These are phyloP conservation scores for Gonium pectorale DNA, from an alignment of 139 green algal species.

Conservation along the genomic window DNA sequence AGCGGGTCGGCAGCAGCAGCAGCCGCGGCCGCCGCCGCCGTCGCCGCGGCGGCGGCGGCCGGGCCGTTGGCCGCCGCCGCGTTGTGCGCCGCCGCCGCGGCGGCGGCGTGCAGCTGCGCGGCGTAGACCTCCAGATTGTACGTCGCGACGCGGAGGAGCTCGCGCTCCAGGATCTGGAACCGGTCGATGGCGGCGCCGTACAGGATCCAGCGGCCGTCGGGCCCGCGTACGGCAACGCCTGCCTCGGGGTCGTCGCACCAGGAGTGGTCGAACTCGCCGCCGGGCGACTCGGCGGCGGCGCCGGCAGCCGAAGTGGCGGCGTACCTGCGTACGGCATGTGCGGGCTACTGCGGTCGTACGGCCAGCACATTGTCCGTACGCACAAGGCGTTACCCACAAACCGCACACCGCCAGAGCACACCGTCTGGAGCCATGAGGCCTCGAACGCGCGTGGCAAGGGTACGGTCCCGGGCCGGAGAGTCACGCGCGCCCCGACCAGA, in stretches of 20 bases:
- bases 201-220: constrained; percentile 36
- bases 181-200: constrained; percentile 38
- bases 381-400: too few relatives aligned
- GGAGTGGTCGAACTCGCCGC: too few relatives aligned
- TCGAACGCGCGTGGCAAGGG: too few relatives aligned
- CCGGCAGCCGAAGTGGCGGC: too few relatives aligned
- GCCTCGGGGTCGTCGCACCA: constrained; percentile 40
- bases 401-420: too few relatives aligned
- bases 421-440: too few relatives aligned
- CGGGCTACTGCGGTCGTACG: too few relatives aligned
- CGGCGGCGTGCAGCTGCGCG: constrained; percentile 23
- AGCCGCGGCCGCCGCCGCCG: background rate
- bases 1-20: background rate
- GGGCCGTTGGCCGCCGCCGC: background rate
- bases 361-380: too few relatives aligned
- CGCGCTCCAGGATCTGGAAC: constrained; percentile 44
- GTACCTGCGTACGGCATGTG: too few relatives aligned
- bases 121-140: constrained; percentile 53
- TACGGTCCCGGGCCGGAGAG: too few relatives aligned
- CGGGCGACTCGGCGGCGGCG: too few relatives aligned
- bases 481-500: too few relatives aligned
- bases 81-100: background rate
- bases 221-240: constrained; percentile 21
- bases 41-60: background rate
- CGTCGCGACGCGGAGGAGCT: constrained; percentile 48